Evolutionary conservation across 1,139 yeast genomes (phyloP).

Genomic region (Arxiozyma heterogenica): DNA sequence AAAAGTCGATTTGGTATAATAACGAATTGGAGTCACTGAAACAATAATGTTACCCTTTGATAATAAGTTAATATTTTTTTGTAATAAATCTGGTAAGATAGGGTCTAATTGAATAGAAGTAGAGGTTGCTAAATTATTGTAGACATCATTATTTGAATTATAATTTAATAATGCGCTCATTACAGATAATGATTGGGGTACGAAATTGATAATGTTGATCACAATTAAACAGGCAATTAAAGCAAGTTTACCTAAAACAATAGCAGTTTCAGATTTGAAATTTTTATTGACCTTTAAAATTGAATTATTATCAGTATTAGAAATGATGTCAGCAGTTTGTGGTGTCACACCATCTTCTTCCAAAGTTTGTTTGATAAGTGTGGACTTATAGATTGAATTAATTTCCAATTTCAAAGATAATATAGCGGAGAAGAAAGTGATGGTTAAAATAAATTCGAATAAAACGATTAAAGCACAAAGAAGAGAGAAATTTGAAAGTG

Average conservation of each 20-base stretch:
- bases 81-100: conserved; percentile 21
- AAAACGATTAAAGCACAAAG: conserved; percentile 64
- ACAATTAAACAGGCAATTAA: conserved; percentile 62
- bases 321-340: conserved; percentile 62
- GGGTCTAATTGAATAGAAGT: conserved; percentile 30
- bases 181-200: conserved; percentile 51
- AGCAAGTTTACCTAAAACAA: conserved; percentile 55
- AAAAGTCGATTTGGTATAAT: conserved; percentile 60
- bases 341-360: conserved; percentile 91
- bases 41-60: conserved; percentile 37
- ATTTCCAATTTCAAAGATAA: conserved; percentile 86
- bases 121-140: conserved; percentile 37
- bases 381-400: conserved; percentile 76
- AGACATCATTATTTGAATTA: not conserved
- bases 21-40: conserved; percentile 58
- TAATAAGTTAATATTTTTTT: conserved; percentile 8
- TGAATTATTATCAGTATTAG: conserved; percentile 36
- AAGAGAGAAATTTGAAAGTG: conserved; percentile 78
- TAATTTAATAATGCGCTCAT: not conserved
- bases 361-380: conserved; percentile 67
- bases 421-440: conserved; percentile 79
- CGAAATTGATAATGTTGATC: conserved; percentile 60
- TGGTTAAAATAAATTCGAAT: conserved; percentile 64
- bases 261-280: conserved; percentile 32
- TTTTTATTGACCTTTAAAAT: conserved; percentile 12